These are phyloP conservation scores for Triticum timopheevii DNA, from an alignment of 176 grass and related monocot genomes.

Conservation along the genomic window DNA sequence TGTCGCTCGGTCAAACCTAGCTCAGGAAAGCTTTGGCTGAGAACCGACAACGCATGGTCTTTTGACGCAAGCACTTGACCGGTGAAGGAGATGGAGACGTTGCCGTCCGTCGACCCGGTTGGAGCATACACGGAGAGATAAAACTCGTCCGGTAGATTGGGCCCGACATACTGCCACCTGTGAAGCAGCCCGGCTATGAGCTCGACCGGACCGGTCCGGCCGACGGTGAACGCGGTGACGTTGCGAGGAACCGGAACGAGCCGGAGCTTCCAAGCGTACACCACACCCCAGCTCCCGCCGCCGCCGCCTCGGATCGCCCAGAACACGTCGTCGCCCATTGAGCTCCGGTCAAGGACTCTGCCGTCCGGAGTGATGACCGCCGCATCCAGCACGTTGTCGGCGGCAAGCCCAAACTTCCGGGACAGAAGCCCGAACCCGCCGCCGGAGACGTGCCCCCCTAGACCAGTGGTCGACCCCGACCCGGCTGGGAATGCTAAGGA, in stretches of 20 bases:
- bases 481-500: slow-evolving; percentile 53
- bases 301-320: slow-evolving; percentile 78
- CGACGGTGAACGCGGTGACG: slow-evolving; percentile 32
- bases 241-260: slow-evolving; percentile 44
- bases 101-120: slow-evolving; percentile 10
- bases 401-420: slow-evolving; percentile 46
- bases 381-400: slow-evolving; percentile 66
- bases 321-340: slow-evolving; percentile 66
- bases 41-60: not conserved
- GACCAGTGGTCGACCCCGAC: slow-evolving; percentile 54
- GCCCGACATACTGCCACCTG: slow-evolving; percentile 52
- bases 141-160: slow-evolving; percentile 54
- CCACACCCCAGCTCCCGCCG: slow-evolving; percentile 70
- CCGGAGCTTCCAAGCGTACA: slow-evolving; percentile 79
- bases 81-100: slow-evolving; percentile 35
- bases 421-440: slow-evolving; percentile 67
- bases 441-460: slow-evolving; percentile 48
- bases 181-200: slow-evolving; percentile 42
- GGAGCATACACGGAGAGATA: slow-evolving; percentile 41
- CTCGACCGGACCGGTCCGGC: slow-evolving; percentile 7
- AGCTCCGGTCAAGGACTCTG: not conserved
- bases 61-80: slow-evolving; percentile 43
- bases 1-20: slow-evolving; percentile 33
- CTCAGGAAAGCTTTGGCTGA: slow-evolving; percentile 38
- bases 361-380: slow-evolving; percentile 40